Evolutionary conservation across 2,329 filamentous ascomycete species (phyloP).

Genomic region (Monilinia aucupariae): DNA sequence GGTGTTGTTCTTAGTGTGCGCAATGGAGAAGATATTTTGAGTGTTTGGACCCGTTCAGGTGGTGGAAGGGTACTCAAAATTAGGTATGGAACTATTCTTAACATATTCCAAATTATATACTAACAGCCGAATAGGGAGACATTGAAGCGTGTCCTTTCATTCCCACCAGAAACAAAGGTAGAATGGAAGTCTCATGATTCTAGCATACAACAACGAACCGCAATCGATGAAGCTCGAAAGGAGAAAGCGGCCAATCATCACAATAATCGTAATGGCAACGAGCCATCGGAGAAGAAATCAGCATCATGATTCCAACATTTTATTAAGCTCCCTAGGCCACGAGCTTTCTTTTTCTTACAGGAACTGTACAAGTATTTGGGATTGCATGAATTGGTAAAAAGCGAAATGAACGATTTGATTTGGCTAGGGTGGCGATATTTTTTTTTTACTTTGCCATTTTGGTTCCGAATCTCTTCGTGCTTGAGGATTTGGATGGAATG

Average conservation of each 20-base stretch:
- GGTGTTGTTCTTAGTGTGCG: conserved; percentile 90
- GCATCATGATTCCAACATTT: conserved; percentile 21
- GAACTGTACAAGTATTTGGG: conserved; percentile 33
- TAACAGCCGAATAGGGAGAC: conserved; percentile 61
- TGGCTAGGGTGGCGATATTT: conserved; percentile 24
- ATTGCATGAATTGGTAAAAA: conserved; percentile 32
- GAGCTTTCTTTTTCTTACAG: conserved; percentile 22
- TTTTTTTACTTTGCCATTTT: conserved; percentile 6
- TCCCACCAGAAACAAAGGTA: conserved; percentile 83
- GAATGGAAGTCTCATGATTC: conserved; percentile 96
- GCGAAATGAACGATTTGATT: conserved; percentile 24
- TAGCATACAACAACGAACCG: conserved; percentile 85
- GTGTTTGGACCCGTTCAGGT: conserved; percentile 94
- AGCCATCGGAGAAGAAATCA: conserved; percentile 27
- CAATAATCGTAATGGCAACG: conserved; percentile 19
- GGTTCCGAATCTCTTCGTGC: neutral
- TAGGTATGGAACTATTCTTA: conserved; percentile 52
- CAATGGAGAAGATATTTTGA: conserved; percentile 93
- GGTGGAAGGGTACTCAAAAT: conserved; percentile 94
- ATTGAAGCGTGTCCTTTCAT: conserved; percentile 81
- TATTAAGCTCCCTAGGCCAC: conserved; percentile 20
- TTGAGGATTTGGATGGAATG: neutral
- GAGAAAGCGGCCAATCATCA: conserved; percentile 59
- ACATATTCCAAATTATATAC: conserved; percentile 17
- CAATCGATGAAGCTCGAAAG: conserved; percentile 85